A percentile compares a stretch with the other conserved stretches of the same genome.
Conservation (phyloP, 768 basidiomycete genomes). For the Leccinum obscurum region DNA sequence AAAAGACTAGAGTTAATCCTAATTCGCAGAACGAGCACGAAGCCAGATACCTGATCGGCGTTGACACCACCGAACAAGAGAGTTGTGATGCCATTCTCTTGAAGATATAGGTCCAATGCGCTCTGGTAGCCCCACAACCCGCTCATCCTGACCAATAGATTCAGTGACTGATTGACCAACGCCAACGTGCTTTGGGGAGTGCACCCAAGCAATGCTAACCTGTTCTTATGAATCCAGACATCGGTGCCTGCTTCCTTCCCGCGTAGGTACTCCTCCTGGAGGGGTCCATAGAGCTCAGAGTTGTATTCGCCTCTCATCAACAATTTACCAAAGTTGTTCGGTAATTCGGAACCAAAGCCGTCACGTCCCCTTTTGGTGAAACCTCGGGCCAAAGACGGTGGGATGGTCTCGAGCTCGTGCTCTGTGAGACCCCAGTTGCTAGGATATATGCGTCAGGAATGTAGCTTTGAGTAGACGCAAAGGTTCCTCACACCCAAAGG, state of each 20-base stretch:
- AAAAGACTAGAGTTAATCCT: not conserved
- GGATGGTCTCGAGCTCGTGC: constrained; percentile 59
- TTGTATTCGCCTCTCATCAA: constrained; percentile 60
- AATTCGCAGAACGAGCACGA: not conserved
- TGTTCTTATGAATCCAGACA: constrained; percentile 73
- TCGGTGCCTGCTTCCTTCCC: constrained; percentile 58
- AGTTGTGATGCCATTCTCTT: constrained; percentile 62
- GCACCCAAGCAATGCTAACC: constrained; percentile 33
- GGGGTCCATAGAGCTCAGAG: constrained; percentile 61
- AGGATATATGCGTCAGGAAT: constrained; percentile 2
- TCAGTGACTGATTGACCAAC: not conserved
- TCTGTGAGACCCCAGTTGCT: constrained; percentile 77
- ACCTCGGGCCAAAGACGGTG: constrained; percentile 57
- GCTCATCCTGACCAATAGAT: constrained; percentile 49
- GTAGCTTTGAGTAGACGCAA: not conserved
- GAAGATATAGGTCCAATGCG: constrained; percentile 60
- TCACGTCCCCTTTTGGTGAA: constrained; percentile 49
- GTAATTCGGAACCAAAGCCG: constrained; percentile 56
- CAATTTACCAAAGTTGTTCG: constrained; percentile 53
- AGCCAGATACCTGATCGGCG: constrained; percentile 53
- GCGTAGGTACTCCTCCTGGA: constrained; percentile 54
- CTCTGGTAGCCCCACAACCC: constrained; percentile 65
- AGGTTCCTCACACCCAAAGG: constrained; percentile 57
- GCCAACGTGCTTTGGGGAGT: not conserved
- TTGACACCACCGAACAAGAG: constrained; percentile 67